Evolutionary conservation across 805 yeast genomes (phyloP).

Genomic region (Spathaspora boniae): DNA sequence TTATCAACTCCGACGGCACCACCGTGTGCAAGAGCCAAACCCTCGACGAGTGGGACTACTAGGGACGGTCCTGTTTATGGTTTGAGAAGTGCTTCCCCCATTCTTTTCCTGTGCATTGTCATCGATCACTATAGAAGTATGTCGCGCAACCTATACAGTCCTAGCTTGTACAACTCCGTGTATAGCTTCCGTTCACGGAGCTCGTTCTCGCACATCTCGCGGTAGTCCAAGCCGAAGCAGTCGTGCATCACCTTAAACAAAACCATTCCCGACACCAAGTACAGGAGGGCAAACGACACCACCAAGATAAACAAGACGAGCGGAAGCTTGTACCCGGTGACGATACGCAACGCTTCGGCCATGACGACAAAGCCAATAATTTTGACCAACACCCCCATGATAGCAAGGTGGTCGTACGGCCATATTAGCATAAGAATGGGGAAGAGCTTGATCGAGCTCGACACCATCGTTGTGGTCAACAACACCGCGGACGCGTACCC

Average conservation of each 20-base stretch:
- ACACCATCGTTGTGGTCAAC: slow-evolving; percentile 66
- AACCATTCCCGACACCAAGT: slow-evolving; percentile 12
- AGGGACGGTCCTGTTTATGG: background rate
- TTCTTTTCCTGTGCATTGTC: background rate
- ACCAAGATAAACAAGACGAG: slow-evolving; percentile 14
- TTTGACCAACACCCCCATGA: slow-evolving; percentile 57
- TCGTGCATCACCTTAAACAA: slow-evolving; percentile 14
- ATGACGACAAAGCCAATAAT: slow-evolving; percentile 58
- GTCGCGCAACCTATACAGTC: background rate
- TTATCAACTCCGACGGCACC: slow-evolving; percentile 27
- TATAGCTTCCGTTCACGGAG: background rate
- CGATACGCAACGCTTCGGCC: slow-evolving; percentile 51
- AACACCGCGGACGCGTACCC: slow-evolving; percentile 42
- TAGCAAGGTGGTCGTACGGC: slow-evolving; percentile 82
- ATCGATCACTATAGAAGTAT: too few relatives aligned
- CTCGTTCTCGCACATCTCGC: background rate
- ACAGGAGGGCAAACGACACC: slow-evolving; percentile 15
- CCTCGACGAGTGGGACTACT: slow-evolving; percentile 9
- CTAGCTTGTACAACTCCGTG: background rate
- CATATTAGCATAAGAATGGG: slow-evolving; percentile 94
- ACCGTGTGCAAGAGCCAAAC: slow-evolving; percentile 10
- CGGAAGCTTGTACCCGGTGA: slow-evolving; percentile 17
- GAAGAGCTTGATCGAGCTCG: slow-evolving; percentile 76
- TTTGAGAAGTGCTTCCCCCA: background rate
- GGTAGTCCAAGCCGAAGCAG: slow-evolving; percentile 10